Percentiles rank a stretch among this genome's conserved stretches.
phyloP scores from a whole-genome alignment of 208 protist genomes.

The Crithidia fasciculata region DNA sequence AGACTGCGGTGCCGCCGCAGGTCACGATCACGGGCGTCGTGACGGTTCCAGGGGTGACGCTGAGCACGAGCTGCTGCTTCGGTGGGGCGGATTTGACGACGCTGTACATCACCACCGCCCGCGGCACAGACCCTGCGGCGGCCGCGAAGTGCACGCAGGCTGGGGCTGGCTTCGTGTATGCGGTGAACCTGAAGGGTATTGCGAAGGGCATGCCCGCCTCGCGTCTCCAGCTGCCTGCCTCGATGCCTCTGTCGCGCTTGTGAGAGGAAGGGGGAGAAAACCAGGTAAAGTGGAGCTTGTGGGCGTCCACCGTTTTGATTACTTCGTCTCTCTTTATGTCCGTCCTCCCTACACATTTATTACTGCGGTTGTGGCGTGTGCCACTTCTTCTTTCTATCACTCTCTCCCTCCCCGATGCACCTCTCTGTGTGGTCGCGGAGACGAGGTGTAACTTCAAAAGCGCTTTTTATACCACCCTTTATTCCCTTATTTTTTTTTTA shows the following conservation, averaged over 20 bases:
- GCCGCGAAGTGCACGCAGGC: conserved; percentile 24
- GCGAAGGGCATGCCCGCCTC: conserved; percentile 26
- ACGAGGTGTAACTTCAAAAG: background rate
- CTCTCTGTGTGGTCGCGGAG: too few species aligned
- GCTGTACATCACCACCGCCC: conserved; percentile 40
- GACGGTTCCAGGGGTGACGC: conserved; percentile 12
- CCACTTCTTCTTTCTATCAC: too few species aligned
- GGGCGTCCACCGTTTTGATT: too few species aligned
- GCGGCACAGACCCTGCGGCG: conserved; percentile 25
- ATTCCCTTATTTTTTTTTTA: background rate
- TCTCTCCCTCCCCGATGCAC: too few species aligned
- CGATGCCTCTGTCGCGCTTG: background rate
- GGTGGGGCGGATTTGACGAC: conserved; percentile 30
- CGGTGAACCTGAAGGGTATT: conserved; percentile 30
- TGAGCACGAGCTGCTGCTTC: conserved; percentile 43
- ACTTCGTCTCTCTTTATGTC: too few species aligned
- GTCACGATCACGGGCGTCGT: conserved; percentile 30
- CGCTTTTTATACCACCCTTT: background rate
- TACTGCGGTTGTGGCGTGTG: too few species aligned
- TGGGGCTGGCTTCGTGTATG: conserved; percentile 30
- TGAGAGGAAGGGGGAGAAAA: background rate
- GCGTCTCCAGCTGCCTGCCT: conserved; percentile 3
- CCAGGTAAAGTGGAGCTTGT: too few species aligned
- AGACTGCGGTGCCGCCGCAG: background rate
- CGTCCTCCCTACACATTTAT: too few species aligned